Percentiles rank a stretch among this genome's conserved stretches.
Evolutionary conservation across 768 basidiomycete species (phyloP).

Genomic region (Naematelia encephala): DNA sequence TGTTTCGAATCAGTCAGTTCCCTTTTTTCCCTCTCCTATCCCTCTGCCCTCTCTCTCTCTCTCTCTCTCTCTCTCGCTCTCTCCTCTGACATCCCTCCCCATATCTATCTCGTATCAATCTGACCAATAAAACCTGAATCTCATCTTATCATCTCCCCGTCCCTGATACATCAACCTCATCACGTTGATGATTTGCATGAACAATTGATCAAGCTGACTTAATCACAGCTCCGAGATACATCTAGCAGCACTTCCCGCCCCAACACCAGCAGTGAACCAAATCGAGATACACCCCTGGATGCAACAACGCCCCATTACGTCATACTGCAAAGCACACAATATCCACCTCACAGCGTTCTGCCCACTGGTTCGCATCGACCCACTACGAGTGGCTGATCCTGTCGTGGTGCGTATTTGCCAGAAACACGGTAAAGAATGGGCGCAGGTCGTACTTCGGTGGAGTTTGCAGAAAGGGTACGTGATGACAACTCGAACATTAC

Average conservation of each 20-base stretch:
- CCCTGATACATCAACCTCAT: not conserved
- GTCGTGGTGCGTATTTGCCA: conserved; percentile 29
- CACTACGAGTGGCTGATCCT: conserved; percentile 32
- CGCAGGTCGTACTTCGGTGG: conserved; percentile 56
- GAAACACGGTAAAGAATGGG: conserved; percentile 45
- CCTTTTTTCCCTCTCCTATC: not conserved
- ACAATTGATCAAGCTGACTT: not conserved
- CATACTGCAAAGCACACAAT: conserved; percentile 63
- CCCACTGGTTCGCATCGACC: conserved; percentile 57
- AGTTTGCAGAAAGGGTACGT: conserved; percentile 55
- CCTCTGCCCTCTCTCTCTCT: not conserved
- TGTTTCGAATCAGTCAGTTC: conserved; percentile 45
- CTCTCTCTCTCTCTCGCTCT: not conserved
- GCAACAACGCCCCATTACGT: conserved; percentile 72
- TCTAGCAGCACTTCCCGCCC: conserved; percentile 34
- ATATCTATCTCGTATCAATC: not conserved
- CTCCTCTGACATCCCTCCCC: not conserved
- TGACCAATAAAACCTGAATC: not conserved
- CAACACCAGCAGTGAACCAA: conserved; percentile 45
- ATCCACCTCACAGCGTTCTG: conserved; percentile 55
- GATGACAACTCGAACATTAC: too few species aligned
- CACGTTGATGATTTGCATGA: not conserved
- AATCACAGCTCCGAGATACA: conserved; percentile 42
- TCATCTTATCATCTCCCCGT: too few species aligned
- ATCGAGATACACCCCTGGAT: conserved; percentile 56